Evolutionary conservation across 1,284 basidiomycete species (phyloP), one percentile per base, ranked within the genome.

Genomic region (Boletus smithii): DNA sequence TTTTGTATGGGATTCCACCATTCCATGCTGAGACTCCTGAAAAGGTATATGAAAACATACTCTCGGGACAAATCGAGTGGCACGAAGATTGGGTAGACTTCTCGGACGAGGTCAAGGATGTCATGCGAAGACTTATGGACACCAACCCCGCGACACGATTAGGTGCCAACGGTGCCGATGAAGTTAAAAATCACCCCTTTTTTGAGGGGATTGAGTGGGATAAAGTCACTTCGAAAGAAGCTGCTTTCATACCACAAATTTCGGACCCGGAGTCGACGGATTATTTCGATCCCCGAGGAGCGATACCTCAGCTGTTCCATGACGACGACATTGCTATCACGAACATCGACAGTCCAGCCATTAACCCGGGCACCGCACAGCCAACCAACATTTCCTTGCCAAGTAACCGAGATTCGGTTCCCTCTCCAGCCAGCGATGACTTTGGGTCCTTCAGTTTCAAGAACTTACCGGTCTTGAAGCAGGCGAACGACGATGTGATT

Each of bases 391-490:
- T 80, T 20, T 69, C 80, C 34, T 71, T 77, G 26, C 59, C 67
- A 30, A 68, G 62, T 29, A 55, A 56, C 35, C 76, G 75, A 42
- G 79, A 83, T 16, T 66, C 76, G 0, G 68, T 68, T 6, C 69
- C 69, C 18, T 68, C 71, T 36, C 77, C 75, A 20, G 76, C 81
- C 26, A 75, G 77, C 13, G 92, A 95, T 58, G 95, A 98, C 60
- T 99, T 99, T 70, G 97, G 97, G 24, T 86, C 93, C 0, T 99
- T 99, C 73, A 94, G 86, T 67, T 99, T 95, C 81, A 98, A 98
- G 77, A 99, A 99, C 62, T 68, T 98, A 39, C 93, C 94, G 0
- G 84, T 98, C 9, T 74, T 99, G 65, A 99, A 99, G 73, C 94
- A 98, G 69, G 94, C 93, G 18, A 99, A 99, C 66, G 97, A 99